Percentiles rank a stretch among this genome's conserved stretches.
phyloP scores from a whole-genome alignment of 1,284 basidiomycete species.

The Wolfiporia cocos region DNA sequence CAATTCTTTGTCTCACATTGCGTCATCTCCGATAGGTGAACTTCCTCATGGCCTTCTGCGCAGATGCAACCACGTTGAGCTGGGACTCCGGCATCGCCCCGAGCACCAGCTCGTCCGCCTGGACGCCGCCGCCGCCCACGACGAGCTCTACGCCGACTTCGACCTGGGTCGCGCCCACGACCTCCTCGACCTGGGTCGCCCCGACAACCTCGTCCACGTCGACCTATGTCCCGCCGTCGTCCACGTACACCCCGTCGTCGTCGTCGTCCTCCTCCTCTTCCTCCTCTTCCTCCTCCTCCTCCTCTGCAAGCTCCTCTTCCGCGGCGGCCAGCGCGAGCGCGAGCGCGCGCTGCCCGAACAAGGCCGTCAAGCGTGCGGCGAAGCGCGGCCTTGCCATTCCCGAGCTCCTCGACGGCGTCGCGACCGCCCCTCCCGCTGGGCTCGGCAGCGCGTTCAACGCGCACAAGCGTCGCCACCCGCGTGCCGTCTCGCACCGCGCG shows the following conservation, averaged over 20 bases:
- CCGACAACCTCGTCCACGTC: not conserved
- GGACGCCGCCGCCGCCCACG: not conserved
- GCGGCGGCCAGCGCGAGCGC: not conserved
- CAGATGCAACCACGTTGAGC: slow-evolving; percentile 11
- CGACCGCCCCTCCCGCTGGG: too few species aligned
- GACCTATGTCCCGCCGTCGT: not conserved
- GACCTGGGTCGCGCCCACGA: not conserved
- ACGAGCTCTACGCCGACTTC: not conserved
- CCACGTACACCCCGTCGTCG: not conserved
- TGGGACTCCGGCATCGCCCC: not conserved
- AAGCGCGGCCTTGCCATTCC: too few species aligned
- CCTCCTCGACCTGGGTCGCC: not conserved
- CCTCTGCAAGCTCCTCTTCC: not conserved
- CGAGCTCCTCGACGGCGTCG: slow-evolving; percentile 8
- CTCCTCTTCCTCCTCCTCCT: not conserved
- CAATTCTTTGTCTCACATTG: not conserved
- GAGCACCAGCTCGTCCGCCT: not conserved
- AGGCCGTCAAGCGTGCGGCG: not conserved
- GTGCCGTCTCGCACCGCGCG: too few species aligned
- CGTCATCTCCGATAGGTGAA: slow-evolving; percentile 15
- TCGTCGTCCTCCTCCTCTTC: not conserved
- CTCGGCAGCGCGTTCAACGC: too few species aligned
- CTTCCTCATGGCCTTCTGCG: slow-evolving; percentile 29
- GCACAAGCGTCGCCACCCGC: too few species aligned
- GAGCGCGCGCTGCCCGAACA: not conserved